A percentile compares a stretch with the other conserved stretches of the same genome.
Conservation (phyloP, 2,329 filamentous ascomycete genomes). For the Penicillium sp. region DNA sequence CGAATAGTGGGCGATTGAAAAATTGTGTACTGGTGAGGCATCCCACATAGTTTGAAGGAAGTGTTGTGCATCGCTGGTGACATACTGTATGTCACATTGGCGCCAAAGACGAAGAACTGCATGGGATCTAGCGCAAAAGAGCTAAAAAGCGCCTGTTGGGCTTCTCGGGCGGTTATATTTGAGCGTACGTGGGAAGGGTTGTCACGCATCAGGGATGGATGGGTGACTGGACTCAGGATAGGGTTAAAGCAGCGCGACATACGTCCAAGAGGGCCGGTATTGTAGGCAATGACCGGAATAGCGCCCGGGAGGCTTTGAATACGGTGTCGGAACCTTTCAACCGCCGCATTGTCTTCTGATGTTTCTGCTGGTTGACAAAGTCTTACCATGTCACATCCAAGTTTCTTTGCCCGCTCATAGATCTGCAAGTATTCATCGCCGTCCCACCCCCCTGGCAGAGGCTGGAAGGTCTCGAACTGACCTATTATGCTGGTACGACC, state of each 20-base stretch:
- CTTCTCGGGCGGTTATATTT: slow-evolving; percentile 61
- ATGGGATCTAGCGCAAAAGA: slow-evolving; percentile 68
- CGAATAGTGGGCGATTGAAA: slow-evolving; percentile 63
- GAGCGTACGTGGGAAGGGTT: slow-evolving; percentile 47
- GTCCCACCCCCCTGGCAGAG: slow-evolving; percentile 55
- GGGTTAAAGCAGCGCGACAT: slow-evolving; percentile 67
- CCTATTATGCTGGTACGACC: slow-evolving; percentile 64
- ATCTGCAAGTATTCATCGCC: slow-evolving; percentile 55
- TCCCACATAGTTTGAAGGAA: slow-evolving; percentile 65
- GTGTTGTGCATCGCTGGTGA: slow-evolving; percentile 77
- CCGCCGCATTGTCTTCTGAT: slow-evolving; percentile 64
- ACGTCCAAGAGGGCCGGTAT: slow-evolving; percentile 62
- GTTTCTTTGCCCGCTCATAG: slow-evolving; percentile 58
- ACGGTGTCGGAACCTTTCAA: slow-evolving; percentile 56
- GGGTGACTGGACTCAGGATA: slow-evolving; percentile 62
- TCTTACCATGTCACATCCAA: slow-evolving; percentile 64
- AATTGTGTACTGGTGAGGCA: slow-evolving; percentile 67
- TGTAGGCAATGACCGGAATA: slow-evolving; percentile 63
- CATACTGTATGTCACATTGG: slow-evolving; percentile 68
- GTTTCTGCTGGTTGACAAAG: slow-evolving; percentile 58
- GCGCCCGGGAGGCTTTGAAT: slow-evolving; percentile 46
- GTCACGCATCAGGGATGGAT: slow-evolving; percentile 48
- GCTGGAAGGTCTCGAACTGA: slow-evolving; percentile 48
- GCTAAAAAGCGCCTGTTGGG: slow-evolving; percentile 65
- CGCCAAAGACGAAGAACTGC: slow-evolving; percentile 73